Evolutionary conservation across 164 flowering plant genomes (phyloP), one percentile per base, ranked within the genome.

Genomic region (Annona cherimola): DNA sequence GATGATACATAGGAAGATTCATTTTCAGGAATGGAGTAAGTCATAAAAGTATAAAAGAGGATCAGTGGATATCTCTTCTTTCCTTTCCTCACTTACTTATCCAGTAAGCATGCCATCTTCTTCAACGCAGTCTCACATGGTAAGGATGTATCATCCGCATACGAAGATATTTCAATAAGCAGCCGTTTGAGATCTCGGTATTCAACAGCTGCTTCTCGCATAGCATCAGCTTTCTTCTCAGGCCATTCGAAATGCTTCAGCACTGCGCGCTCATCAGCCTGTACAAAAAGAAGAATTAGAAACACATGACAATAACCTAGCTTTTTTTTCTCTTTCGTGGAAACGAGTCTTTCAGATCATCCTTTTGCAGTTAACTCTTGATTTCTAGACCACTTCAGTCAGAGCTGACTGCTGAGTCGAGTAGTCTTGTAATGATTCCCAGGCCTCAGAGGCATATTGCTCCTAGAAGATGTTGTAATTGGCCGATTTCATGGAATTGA

Each of bases 181-280:
- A 89, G 72, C 66, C 78, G 45, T 75, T 84, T 89, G 26, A 89
- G 84, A 50, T 80, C 88, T 19, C 91, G 87, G 71, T 88, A 89
- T 65, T 86, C 94, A 50, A 89, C 63, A 16, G 94, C 90, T 69
- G 91, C 91, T 82, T 89, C 94, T 61, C 91, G 69, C 84, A 89
- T 76, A 61, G 90, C 88, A 84, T 89, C 94, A 20, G 89, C 91
- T 78, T 86, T 89, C 73, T 55, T 84, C 84, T 89, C 91, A 7
- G 91, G 94, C 94, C 94, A 89, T 42, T 84, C 82, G 73, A 89
- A 89, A 78, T 89, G 88, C 80, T 85, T 89, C 72, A 89, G 75
- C 63, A 89, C 91, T 69, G 91, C 86, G n/a, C 86, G 74, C 79
- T 89, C 91, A 79, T 89, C 91, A 74, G 90, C 88, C 94, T 89